phyloP scores from a whole-genome alignment of 139 green algal genomes.

The Chlamydomonas schloesseri region DNA sequence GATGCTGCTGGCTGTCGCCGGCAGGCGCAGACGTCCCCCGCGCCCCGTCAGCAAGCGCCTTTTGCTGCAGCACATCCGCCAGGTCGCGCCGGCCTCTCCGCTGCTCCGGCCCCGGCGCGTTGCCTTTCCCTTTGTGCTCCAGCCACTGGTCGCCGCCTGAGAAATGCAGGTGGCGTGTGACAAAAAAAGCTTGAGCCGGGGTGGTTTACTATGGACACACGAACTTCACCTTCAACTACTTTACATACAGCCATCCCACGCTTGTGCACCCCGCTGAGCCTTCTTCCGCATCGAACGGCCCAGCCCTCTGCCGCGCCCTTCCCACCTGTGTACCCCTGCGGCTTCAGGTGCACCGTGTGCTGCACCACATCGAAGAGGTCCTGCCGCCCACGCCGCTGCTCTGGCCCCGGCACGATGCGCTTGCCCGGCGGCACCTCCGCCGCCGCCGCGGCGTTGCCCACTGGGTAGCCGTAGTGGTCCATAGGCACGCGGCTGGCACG shows the following conservation, averaged over 20 bases:
- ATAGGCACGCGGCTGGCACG: constrained; percentile 45
- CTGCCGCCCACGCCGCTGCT: constrained; percentile 53
- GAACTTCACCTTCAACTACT: no score
- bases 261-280: no score
- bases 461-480: constrained; percentile 64
- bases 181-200: no score
- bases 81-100: constrained; percentile 50
- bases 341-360: constrained; percentile 30
- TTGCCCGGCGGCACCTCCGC: constrained; percentile 43
- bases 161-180: no score
- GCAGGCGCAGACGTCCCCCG: neutral
- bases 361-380: constrained; percentile 61
- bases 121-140: constrained; percentile 54
- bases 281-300: no score
- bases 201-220: no score
- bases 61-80: constrained; percentile 56
- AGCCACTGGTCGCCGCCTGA: constrained; percentile 54
- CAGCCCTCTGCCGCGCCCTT: neutral
- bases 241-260: no score
- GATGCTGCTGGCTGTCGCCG: neutral
- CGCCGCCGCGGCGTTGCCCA: constrained; percentile 21
- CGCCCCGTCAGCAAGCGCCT: neutral
- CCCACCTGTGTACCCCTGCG: constrained; percentile 20
- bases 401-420: constrained; percentile 50
- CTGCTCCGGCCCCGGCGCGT: constrained; percentile 43